phyloP scores from a whole-genome alignment of 129 eudicot species.

The Helianthus annuus region HanXRQr2.0-SUNRISE NC_035442.2:31953161-31953660 shows the following conservation, averaged over 20 bases:
- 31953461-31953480: constrained; percentile 6
- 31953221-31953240: background rate
- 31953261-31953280: background rate
- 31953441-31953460: background rate
- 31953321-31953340: constrained; percentile 51
- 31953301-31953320: constrained; percentile 72
- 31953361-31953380: constrained; percentile 64
- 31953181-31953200: constrained; percentile 14
- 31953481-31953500: constrained; percentile 68
- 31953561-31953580: constrained; percentile 45
- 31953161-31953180: constrained; percentile 2
- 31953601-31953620: background rate
- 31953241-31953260: background rate
- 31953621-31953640: constrained; percentile 60
- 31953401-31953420: constrained; percentile 8
- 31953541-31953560: constrained; percentile 58
- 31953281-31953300: constrained; percentile 1
- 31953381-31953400: constrained; percentile 60
- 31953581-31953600: background rate
- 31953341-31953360: constrained; percentile 60
- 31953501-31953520: constrained; percentile 62
- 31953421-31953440: background rate
- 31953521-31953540: constrained; percentile 69
- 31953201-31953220: background rate
- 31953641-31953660: constrained; percentile 47